Evolutionary conservation across 768 basidiomycete species (phyloP).

Genomic region (Suillus lakei): DNA sequence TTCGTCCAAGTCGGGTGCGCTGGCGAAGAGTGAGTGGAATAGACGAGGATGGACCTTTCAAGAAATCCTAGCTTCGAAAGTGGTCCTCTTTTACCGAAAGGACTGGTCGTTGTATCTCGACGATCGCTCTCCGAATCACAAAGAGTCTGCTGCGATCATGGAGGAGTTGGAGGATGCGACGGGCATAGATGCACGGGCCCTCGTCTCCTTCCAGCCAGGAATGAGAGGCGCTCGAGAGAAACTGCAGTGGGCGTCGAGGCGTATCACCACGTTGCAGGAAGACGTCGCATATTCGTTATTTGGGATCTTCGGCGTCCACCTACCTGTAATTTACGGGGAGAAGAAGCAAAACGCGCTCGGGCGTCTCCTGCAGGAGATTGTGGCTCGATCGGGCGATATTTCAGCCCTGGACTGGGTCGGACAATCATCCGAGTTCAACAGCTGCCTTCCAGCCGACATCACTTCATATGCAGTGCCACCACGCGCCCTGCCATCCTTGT

Average conservation of each 20-base stretch:
- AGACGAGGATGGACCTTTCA: no score
- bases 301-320: no score
- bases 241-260: conserved; percentile 25
- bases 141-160: conserved; percentile 10
- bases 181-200: conserved; percentile 2
- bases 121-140: conserved; percentile 17
- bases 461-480: not conserved
- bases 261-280: conserved; percentile 24
- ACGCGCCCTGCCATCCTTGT: not conserved
- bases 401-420: conserved; percentile 25
- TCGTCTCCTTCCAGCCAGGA: conserved; percentile 17
- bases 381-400: conserved; percentile 20
- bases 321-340: no score
- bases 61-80: no score
- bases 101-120: conserved; percentile 17
- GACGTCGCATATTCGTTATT: conserved; percentile 11
- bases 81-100: no score
- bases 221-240: conserved; percentile 16
- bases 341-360: no score
- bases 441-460: conserved; percentile 25
- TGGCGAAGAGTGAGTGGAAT: no score
- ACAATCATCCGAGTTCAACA: conserved; percentile 21
- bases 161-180: conserved; percentile 22
- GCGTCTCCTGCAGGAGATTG: conserved; percentile 14
- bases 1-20: no score